These are phyloP conservation scores for Annulohypoxylon bovei DNA, from an alignment of 495 filamentous ascomycete genomes.

Conservation along the genomic window DNA sequence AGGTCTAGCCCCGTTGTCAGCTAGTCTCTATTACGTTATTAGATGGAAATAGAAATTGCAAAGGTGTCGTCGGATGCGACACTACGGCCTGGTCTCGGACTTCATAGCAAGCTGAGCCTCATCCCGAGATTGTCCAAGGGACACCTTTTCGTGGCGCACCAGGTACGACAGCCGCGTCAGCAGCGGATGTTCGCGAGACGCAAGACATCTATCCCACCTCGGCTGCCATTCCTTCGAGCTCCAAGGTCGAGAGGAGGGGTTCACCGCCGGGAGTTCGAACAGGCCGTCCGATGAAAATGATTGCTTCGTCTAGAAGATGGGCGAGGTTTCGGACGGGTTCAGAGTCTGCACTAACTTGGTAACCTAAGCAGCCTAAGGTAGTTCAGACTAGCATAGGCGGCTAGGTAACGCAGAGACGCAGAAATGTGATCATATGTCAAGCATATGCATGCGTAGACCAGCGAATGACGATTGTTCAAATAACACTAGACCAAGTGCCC, in stretches of 20 bases:
- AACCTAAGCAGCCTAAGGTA: not conserved
- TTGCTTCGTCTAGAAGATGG: constrained; percentile 8
- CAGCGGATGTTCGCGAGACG: constrained; percentile 20
- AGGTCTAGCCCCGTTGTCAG: constrained; percentile 23
- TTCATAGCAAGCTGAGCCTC: constrained; percentile 37
- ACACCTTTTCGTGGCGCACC: constrained; percentile 21
- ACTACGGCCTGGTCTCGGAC: constrained; percentile 24
- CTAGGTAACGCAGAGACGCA: constrained; percentile 12
- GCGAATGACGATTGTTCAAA: constrained; percentile 24
- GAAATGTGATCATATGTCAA: constrained; percentile 24
- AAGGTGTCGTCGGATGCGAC: constrained; percentile 35
- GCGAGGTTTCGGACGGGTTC: constrained; percentile 1
- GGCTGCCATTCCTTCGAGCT: not conserved
- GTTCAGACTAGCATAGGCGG: constrained; percentile 6
- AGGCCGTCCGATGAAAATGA: constrained; percentile 1
- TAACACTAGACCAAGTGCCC: constrained; percentile 12
- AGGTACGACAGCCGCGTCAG: constrained; percentile 39
- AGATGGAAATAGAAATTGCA: constrained; percentile 30
- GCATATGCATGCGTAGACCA: constrained; percentile 22
- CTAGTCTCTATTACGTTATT: constrained; percentile 30
- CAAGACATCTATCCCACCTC: constrained; percentile 11
- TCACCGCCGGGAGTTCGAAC: constrained; percentile 35
- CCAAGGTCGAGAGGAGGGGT: constrained; percentile 2
- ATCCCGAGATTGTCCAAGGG: constrained; percentile 16
- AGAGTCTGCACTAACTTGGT: not conserved